Percentiles rank a stretch among this genome's conserved stretches.
Conservation (phyloP, 139 green algal genomes). For the Tetraselmis chui region DNA sequence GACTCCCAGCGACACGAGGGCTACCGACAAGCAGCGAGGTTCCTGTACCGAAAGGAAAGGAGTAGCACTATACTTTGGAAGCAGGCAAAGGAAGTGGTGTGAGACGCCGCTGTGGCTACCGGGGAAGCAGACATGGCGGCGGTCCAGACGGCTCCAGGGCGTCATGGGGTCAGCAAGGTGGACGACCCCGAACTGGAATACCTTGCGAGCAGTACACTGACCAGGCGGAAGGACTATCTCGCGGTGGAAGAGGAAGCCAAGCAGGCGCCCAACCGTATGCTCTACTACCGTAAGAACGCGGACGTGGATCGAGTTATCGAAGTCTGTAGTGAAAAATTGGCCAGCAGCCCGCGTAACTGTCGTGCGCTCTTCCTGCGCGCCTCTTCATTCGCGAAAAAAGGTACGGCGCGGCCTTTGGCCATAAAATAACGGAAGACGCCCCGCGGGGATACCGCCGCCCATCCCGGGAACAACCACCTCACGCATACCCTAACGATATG, state of each 20-base stretch:
- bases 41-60: no score
- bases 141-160: no score
- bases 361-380: slow-evolving; percentile 49
- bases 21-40: no score
- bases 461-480: no score
- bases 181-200: neutral
- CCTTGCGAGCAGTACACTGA: neutral
- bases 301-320: slow-evolving; percentile 51
- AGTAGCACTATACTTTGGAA: no score
- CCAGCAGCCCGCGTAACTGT: slow-evolving; percentile 26
- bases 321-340: slow-evolving; percentile 40
- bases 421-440: slow-evolving; percentile 3
- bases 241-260: slow-evolving; percentile 21
- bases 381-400: slow-evolving; percentile 45
- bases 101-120: no score
- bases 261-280: slow-evolving; percentile 27
- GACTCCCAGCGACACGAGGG: no score
- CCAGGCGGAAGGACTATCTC: slow-evolving; percentile 14
- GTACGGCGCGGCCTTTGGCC: slow-evolving; percentile 15
- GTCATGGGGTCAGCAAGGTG: neutral
- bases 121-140: no score
- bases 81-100: no score
- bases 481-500: no score
- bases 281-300: slow-evolving; percentile 32
- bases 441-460: no score